Evolutionary conservation across 2,329 filamentous ascomycete genomes (phyloP).

Genomic region (Daldinia sp.): DNA sequence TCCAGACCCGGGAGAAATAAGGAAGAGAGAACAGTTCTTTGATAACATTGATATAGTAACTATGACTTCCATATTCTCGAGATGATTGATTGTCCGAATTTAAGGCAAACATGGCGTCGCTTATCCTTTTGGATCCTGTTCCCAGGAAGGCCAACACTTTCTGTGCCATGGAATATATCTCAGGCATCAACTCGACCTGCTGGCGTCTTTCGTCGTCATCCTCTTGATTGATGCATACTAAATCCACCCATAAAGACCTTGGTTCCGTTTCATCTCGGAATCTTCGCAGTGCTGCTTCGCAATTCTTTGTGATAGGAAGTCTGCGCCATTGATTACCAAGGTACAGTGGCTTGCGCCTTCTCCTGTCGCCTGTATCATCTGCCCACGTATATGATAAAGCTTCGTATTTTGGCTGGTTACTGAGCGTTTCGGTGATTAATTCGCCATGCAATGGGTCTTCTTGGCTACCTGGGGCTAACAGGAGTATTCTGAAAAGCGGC

Average conservation of each 20-base stretch:
- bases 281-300: not conserved
- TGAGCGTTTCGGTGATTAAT: not conserved
- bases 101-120: not conserved
- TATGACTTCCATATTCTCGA: not conserved
- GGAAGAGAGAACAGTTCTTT: not conserved
- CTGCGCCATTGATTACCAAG: not conserved
- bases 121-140: not conserved
- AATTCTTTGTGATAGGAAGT: not conserved
- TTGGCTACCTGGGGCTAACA: not conserved
- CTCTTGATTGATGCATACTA: not conserved
- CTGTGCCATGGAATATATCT: not conserved
- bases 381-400: slow-evolving; percentile 2
- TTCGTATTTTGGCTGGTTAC: not conserved
- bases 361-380: not conserved
- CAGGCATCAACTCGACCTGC: not conserved
- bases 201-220: not conserved
- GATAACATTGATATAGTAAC: not conserved
- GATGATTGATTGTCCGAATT: not conserved
- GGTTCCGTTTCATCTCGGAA: not conserved
- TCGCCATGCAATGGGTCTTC: not conserved
- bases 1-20: not conserved
- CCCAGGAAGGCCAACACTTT: not conserved
- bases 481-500: not conserved
- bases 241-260: not conserved
- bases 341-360: not conserved